Evolutionary conservation across 495 filamentous ascomycete genomes (phyloP).

Genomic region (Neurospora tetrasperma): DNA sequence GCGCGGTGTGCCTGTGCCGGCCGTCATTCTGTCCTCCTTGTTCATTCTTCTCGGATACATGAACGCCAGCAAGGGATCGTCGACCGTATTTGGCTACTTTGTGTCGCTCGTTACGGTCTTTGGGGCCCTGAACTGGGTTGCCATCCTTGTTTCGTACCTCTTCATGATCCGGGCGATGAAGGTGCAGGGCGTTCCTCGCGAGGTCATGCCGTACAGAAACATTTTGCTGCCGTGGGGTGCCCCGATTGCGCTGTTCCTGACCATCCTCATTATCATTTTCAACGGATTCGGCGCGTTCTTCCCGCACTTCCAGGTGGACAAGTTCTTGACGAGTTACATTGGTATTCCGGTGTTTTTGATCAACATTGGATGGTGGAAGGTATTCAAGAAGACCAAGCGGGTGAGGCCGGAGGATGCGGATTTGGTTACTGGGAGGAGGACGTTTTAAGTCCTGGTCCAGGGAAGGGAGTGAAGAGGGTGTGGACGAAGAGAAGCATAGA

Average conservation of each 20-base stretch:
- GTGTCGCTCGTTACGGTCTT: conserved; percentile 76
- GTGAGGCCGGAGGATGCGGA: conserved; percentile 23
- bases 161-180: conserved; percentile 64
- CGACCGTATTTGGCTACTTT: conserved; percentile 71
- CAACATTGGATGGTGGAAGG: conserved; percentile 25
- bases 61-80: conserved; percentile 59
- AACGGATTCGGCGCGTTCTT: conserved; percentile 54
- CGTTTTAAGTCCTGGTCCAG: background rate
- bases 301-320: conserved; percentile 54
- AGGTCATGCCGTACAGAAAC: conserved; percentile 59
- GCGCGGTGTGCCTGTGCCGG: conserved; percentile 64
- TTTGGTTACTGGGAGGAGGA: conserved; percentile 18
- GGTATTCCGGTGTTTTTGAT: conserved; percentile 71
- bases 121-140: conserved; percentile 75
- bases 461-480: background rate
- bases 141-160: conserved; percentile 73
- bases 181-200: conserved; percentile 58
- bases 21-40: conserved; percentile 49
- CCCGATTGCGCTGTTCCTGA: conserved; percentile 55
- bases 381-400: conserved; percentile 24
- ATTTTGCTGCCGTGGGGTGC: conserved; percentile 61
- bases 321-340: conserved; percentile 73
- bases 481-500: background rate
- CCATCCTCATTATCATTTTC: conserved; percentile 67
- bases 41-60: conserved; percentile 68